Evolutionary conservation across 2,329 filamentous ascomycete genomes (phyloP), one percentile per base, ranked within the genome.

Genomic region (Botrytis medusae): DNA sequence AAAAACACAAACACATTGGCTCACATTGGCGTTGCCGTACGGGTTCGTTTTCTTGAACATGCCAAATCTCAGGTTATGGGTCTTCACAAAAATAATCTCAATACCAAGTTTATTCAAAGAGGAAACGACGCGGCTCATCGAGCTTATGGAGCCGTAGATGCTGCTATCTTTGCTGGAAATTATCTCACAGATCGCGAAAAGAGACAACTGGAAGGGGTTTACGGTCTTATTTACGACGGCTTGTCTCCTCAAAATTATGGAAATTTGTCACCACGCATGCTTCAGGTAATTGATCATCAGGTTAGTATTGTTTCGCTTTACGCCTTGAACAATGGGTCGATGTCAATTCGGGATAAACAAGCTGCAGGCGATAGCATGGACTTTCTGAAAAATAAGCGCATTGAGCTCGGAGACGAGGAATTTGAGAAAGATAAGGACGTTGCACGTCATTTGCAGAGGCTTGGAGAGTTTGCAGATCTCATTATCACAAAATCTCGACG

Each of bases 1-100:
- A 42, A 46, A 12, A 64, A 46, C 4, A 64, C 37, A 20, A 64
- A 16, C 18, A 34, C 1, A 32, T 34, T 64, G 37, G 42, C 62
- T 12, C 42, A 10, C 4, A 68, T 68, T 54, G 46, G 65, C 10
- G 34, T 32, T n/a, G 44, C 46, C 20, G n/a, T 68, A 10, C 44
- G 46, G 8, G 34, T 68, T 29, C 65, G 65, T 20, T 68, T n/a
- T 54, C 65, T 68, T 54, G 65, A 68, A 22, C 32, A 48, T 20
- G 65, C 46, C 8, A 68, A 68, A 54, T n/a, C 32, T 20, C 22
- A 54, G 14, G 65, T 68, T 7, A 37, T 54, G 44, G 65, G 32
- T 18, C 44, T 40, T 5, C 25, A 18, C 18, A 9, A 22, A 54
- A 7, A 4, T 1, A 37, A 51, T 10, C 20, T 34, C 3, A 37